These are phyloP conservation scores for Sporopachydermia cereana DNA, from an alignment of 1,139 yeast genomes.

Conservation along the genomic window DNA sequence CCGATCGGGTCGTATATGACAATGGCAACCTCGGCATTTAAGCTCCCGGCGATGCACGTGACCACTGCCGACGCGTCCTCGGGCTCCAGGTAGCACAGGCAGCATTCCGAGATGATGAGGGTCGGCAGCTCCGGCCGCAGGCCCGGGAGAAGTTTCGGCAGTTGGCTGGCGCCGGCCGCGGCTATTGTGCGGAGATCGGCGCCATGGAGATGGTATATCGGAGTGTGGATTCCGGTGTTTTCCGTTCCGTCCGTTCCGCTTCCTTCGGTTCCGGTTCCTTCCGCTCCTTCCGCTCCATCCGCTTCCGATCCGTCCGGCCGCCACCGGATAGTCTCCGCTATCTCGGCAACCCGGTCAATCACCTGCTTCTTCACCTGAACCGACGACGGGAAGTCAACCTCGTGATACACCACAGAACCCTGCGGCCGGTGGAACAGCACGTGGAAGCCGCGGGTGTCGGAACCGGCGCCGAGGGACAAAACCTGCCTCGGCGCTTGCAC, in stretches of 20 bases:
- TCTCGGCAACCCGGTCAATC: constrained; percentile 26
- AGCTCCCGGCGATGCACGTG: constrained; percentile 8
- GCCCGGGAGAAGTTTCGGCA: constrained; percentile 13
- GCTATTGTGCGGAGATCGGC: constrained; percentile 37
- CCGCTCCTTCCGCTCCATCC: not conserved
- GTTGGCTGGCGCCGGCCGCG: constrained; percentile 3
- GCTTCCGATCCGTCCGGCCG: not conserved
- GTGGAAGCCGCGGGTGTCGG: constrained; percentile 71
- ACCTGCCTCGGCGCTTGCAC: constrained; percentile 37
- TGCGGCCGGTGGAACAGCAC: constrained; percentile 22
- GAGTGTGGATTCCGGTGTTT: constrained; percentile 28
- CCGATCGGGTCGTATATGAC: constrained; percentile 80
- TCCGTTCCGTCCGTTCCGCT: too few species aligned
- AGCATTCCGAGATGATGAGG: constrained; percentile 75
- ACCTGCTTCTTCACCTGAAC: constrained; percentile 48
- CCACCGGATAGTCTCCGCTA: constrained; percentile 19
- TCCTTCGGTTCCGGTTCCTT: not conserved
- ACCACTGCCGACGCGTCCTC: constrained; percentile 43
- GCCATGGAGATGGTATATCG: constrained; percentile 42
- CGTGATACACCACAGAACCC: constrained; percentile 39
- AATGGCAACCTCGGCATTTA: constrained; percentile 22
- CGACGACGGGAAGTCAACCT: constrained; percentile 64
- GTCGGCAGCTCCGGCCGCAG: constrained; percentile 44
- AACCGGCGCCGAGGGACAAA: constrained; percentile 87
- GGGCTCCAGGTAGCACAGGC: constrained; percentile 68